Percentiles rank a stretch among this genome's conserved stretches.
Evolutionary conservation across 1,139 yeast species (phyloP).

Genomic region (Candida sp.): DNA sequence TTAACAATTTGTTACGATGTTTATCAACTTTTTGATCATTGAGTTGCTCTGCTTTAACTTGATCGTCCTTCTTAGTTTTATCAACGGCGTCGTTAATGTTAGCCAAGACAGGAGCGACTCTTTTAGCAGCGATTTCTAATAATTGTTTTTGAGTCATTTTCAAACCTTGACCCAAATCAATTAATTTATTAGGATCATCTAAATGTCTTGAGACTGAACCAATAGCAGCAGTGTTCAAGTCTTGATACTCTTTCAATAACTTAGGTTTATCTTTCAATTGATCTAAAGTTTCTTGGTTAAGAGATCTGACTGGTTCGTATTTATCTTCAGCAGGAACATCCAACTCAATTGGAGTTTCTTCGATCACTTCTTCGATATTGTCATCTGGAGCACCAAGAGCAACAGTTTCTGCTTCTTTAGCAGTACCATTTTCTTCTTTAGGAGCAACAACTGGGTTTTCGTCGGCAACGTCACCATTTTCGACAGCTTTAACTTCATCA

Average conservation of each 20-base stretch:
- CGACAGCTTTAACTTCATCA: constrained; percentile 3
- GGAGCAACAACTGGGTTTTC: constrained; percentile 3
- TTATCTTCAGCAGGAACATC: constrained; percentile 30
- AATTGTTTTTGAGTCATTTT: constrained; percentile 53
- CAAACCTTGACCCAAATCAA: constrained; percentile 55
- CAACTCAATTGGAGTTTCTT: constrained; percentile 31
- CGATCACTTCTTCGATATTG: constrained; percentile 19
- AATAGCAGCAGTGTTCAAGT: constrained; percentile 46
- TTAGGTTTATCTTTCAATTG: constrained; percentile 46
- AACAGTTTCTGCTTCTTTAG: constrained; percentile 2
- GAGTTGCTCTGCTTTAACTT: constrained; percentile 39
- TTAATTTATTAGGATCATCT: constrained; percentile 48
- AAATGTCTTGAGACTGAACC: constrained; percentile 42
- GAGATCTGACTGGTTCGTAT: constrained; percentile 29
- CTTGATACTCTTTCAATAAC: constrained; percentile 45
- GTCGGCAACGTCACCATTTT: not conserved
- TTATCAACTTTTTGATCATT: constrained; percentile 34
- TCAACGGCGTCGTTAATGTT: constrained; percentile 50
- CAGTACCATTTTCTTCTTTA: not conserved
- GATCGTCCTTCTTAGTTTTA: constrained; percentile 46
- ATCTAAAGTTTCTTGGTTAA: constrained; percentile 40
- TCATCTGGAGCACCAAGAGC: constrained; percentile 15
- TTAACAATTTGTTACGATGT: constrained; percentile 43
- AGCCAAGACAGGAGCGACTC: constrained; percentile 55
- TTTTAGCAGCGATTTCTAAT: constrained; percentile 51